phyloP scores from a whole-genome alignment of 257 asterid species.

The Nicotiana benthamiana region DNA sequence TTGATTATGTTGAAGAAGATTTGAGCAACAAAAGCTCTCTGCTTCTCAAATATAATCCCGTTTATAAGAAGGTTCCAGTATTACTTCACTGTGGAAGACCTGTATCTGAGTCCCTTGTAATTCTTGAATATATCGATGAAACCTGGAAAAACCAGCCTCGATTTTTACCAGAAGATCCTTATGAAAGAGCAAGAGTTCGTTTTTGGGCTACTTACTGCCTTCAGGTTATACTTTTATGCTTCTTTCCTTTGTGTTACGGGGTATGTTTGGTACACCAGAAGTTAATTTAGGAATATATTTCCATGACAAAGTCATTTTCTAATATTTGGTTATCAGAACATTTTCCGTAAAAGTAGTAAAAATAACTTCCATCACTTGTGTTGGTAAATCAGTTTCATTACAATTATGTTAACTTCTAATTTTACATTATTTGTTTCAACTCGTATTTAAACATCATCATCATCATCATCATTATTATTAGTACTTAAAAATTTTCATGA shows the following conservation, averaged over 20 bases:
- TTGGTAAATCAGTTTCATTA: too few relatives aligned
- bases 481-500: neutral
- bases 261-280: neutral
- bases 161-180: conserved; percentile 29
- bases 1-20: conserved; percentile 37
- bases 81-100: conserved; percentile 2
- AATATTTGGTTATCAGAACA: too few relatives aligned
- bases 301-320: neutral
- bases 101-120: neutral
- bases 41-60: neutral
- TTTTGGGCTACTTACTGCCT: conserved; percentile 35
- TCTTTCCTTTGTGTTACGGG: neutral
- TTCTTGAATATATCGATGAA: conserved; percentile 32
- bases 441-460: neutral
- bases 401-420: neutral
- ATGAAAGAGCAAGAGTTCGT: conserved; percentile 25
- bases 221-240: conserved; percentile 18
- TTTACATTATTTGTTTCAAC: neutral
- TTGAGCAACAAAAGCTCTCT: conserved; percentile 21
- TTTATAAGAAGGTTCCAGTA: neutral
- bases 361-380: too few relatives aligned
- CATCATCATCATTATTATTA: neutral
- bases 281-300: neutral
- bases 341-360: too few relatives aligned
- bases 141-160: conserved; percentile 24